Percentiles rank a stretch among this genome's conserved stretches.
Conservation (phyloP, 352 stramenopile species). For the Globisporangium sylvaticum region DNA sequence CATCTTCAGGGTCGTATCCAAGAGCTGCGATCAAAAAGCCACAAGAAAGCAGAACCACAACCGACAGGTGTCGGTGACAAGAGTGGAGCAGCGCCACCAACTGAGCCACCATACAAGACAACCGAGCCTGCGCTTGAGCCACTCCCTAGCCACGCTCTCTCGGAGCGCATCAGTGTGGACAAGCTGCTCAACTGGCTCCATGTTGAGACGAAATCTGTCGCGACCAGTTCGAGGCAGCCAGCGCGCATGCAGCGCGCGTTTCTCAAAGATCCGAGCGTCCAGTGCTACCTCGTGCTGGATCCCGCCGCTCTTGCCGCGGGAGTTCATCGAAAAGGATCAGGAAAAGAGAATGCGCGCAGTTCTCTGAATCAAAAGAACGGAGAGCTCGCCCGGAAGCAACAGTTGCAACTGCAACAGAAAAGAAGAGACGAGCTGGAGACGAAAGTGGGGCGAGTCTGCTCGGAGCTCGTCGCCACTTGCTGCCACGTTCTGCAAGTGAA, state of each 20-base stretch:
- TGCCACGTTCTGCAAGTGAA: constrained; percentile 21
- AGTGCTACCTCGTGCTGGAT: constrained; percentile 29
- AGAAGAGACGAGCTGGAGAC: constrained; percentile 17
- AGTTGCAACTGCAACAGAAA: constrained; percentile 1
- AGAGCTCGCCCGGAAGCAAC: neutral
- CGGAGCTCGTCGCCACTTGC: constrained; percentile 30
- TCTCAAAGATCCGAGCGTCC: constrained; percentile 18
- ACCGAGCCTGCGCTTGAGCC: constrained; percentile 10
- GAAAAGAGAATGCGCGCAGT: neutral
- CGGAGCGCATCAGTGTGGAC: constrained; percentile 26
- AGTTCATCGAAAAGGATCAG: neutral
- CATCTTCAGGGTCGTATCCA: neutral
- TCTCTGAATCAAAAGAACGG: neutral
- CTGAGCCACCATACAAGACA: neutral
- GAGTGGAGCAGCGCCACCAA: neutral
- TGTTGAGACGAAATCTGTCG: constrained; percentile 18
- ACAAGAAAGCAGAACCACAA: neutral
- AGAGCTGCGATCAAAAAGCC: neutral
- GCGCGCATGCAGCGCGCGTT: constrained; percentile 16
- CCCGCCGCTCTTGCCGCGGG: neutral
- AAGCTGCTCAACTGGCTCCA: constrained; percentile 29
- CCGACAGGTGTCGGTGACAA: neutral
- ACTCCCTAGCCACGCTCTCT: constrained; percentile 11
- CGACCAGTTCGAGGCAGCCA: neutral
- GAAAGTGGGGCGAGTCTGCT: constrained; percentile 27